Conservation (phyloP, 2,329 filamentous ascomycete species). For the Eutypella sp. region DNA sequence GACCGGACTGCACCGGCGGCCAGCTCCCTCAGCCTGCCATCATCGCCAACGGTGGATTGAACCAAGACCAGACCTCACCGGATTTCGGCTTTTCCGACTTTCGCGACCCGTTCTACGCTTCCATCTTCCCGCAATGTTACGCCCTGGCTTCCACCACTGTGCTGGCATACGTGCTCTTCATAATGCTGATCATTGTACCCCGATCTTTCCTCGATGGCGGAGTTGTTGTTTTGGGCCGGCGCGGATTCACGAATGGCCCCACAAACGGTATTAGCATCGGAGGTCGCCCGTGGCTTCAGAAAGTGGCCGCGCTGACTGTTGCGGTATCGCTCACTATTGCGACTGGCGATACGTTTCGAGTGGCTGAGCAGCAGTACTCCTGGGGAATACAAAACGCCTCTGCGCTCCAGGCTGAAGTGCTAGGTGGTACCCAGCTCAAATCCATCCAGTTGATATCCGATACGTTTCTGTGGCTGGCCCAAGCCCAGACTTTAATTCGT, state of each 20-base stretch:
- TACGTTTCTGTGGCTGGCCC: constrained; percentile 94
- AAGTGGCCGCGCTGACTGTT: constrained; percentile 68
- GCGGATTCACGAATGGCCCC: constrained; percentile 80
- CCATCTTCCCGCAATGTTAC: constrained; percentile 88
- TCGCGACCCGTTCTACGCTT: constrained; percentile 86
- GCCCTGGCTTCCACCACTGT: constrained; percentile 88
- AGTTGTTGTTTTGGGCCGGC: constrained; percentile 71
- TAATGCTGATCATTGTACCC: constrained; percentile 93
- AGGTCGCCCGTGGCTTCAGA: constrained; percentile 89
- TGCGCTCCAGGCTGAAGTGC: constrained; percentile 70
- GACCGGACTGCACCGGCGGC: constrained; percentile 52
- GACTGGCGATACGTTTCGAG: constrained; percentile 82
- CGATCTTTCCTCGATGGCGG: constrained; percentile 87
- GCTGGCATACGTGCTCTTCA: constrained; percentile 84
- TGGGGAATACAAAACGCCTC: constrained; percentile 75
- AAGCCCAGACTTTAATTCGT: constrained; percentile 93
- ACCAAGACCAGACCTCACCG: constrained; percentile 34
- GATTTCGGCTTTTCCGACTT: constrained; percentile 55
- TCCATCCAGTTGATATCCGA: constrained; percentile 90
- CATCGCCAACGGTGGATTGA: constrained; percentile 36
- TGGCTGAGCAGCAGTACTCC: constrained; percentile 76
- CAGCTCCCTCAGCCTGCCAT: constrained; percentile 36
- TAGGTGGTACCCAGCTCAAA: constrained; percentile 80
- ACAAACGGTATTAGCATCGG: constrained; percentile 79
- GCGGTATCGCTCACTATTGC: constrained; percentile 88